These are phyloP conservation scores for Neonectria sp. DNA, from an alignment of 2,329 filamentous ascomycete species.

Conservation along the genomic window DNA sequence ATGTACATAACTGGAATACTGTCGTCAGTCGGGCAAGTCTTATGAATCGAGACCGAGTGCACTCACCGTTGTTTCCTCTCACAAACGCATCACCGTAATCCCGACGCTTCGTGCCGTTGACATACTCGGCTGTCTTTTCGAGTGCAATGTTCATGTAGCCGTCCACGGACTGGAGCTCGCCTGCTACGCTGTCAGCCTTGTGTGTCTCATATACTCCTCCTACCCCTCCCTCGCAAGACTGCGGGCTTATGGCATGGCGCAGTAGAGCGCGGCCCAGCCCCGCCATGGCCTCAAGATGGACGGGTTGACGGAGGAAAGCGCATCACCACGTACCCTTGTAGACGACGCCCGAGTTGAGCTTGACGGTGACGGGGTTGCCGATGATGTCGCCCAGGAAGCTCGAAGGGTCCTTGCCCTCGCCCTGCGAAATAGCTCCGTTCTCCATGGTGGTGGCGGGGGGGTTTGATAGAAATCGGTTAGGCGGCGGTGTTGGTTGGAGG, in stretches of 20 bases:
- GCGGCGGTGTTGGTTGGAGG: constrained; percentile 30
- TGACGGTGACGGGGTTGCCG: constrained; percentile 93
- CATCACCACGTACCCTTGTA: constrained; percentile 82
- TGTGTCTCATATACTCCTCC: not conserved
- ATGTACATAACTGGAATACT: constrained; percentile 75
- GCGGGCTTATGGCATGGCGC: not conserved
- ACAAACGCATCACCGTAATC: constrained; percentile 96
- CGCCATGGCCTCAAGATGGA: constrained; percentile 5
- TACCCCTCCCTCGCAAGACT: not conserved
- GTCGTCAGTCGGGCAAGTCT: constrained; percentile 27
- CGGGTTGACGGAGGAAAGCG: not conserved
- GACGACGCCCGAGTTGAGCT: constrained; percentile 97
- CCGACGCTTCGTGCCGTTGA: constrained; percentile 86
- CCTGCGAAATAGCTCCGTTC: constrained; percentile 75
- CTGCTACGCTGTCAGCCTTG: constrained; percentile 61
- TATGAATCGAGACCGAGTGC: not conserved
- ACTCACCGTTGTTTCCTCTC: constrained; percentile 91
- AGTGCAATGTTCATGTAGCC: constrained; percentile 99
- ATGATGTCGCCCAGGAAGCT: constrained; percentile 96
- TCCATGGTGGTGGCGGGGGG: constrained; percentile 71
- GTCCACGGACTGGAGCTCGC: constrained; percentile 96
- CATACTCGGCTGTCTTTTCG: constrained; percentile 93
- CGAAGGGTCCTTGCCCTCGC: constrained; percentile 91
- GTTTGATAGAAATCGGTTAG: constrained; percentile 22
- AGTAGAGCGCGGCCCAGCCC: not conserved